Conservation (phyloP, 208 protist species). For the Balamuthia mandrillaris region DNA sequence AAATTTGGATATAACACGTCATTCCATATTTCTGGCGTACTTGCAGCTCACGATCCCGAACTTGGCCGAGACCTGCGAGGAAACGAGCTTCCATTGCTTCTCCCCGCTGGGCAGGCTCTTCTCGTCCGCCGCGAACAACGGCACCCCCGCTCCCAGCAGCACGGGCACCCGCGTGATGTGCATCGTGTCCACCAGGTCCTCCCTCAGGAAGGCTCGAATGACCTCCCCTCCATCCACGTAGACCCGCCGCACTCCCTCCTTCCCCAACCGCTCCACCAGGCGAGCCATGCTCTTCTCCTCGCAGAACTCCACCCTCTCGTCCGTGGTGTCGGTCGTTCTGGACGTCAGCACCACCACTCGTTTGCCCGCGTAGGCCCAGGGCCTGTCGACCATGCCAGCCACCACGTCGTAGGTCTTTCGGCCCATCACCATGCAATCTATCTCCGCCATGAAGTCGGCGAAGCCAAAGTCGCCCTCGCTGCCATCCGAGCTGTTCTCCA, state of each 20-base stretch:
- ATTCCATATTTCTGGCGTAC: too few relatives aligned
- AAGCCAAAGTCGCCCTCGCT: not conserved
- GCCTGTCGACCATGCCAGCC: not conserved
- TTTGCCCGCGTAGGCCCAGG: not conserved
- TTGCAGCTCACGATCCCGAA: too few relatives aligned
- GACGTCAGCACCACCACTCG: not conserved
- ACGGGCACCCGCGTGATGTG: not conserved
- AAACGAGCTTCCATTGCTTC: too few relatives aligned
- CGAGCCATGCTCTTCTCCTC: not conserved
- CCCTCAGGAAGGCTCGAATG: not conserved
- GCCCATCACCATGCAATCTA: conserved; percentile 1
- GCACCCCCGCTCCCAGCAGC: not conserved
- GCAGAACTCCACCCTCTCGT: not conserved
- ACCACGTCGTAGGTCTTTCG: conserved; percentile 1
- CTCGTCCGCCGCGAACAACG: not conserved
- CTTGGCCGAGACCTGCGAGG: too few relatives aligned
- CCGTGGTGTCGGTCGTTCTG: not conserved
- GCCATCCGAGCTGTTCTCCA: not conserved
- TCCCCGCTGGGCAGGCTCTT: too few relatives aligned
- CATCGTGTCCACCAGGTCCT: not conserved
- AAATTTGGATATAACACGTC: too few relatives aligned
- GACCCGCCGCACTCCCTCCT: not conserved
- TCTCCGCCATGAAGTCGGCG: not conserved
- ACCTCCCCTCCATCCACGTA: not conserved
- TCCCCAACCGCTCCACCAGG: not conserved